Conservation (phyloP, 495 filamentous ascomycete species). For the Lophiostoma macrostomum region DNA sequence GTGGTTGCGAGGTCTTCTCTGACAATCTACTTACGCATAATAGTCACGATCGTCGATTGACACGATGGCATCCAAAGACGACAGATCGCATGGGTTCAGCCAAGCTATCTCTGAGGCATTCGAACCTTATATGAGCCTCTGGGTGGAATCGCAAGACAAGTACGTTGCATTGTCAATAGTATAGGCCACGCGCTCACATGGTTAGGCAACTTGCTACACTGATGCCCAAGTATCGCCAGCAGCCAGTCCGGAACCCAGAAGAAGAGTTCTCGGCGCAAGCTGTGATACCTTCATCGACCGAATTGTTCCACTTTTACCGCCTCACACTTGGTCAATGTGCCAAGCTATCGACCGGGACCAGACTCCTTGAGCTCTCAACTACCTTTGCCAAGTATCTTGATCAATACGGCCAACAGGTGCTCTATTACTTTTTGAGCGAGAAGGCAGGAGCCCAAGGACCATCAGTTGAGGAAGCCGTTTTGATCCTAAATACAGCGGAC, state of each 20-base stretch:
- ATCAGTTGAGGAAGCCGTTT: conserved; percentile 70
- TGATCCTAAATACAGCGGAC: conserved; percentile 93
- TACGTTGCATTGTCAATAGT: conserved; percentile 32
- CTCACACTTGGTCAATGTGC: conserved; percentile 88
- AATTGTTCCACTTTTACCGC: conserved; percentile 95
- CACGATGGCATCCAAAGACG: conserved; percentile 78
- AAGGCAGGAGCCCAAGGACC: conserved; percentile 48
- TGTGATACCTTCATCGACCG: conserved; percentile 91
- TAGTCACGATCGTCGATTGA: conserved; percentile 81
- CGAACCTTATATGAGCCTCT: conserved; percentile 92
- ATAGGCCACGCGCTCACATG: conserved; percentile 8
- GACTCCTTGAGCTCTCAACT: conserved; percentile 79
- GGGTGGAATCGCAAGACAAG: conserved; percentile 95
- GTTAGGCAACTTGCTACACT: conserved; percentile 69
- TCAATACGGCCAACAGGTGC: conserved; percentile 89
- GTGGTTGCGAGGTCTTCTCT: background rate
- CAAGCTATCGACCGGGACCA: conserved; percentile 85
- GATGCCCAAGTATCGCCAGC: conserved; percentile 84
- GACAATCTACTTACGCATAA: conserved; percentile 11
- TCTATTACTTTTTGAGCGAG: conserved; percentile 73
- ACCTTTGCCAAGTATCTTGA: conserved; percentile 92
- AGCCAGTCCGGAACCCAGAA: conserved; percentile 74
- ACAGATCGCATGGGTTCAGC: conserved; percentile 74
- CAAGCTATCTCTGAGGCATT: conserved; percentile 96
- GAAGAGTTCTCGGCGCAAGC: conserved; percentile 89